Conservation (phyloP, 208 protist species). For the Acanthamoeba royreba region DNA sequence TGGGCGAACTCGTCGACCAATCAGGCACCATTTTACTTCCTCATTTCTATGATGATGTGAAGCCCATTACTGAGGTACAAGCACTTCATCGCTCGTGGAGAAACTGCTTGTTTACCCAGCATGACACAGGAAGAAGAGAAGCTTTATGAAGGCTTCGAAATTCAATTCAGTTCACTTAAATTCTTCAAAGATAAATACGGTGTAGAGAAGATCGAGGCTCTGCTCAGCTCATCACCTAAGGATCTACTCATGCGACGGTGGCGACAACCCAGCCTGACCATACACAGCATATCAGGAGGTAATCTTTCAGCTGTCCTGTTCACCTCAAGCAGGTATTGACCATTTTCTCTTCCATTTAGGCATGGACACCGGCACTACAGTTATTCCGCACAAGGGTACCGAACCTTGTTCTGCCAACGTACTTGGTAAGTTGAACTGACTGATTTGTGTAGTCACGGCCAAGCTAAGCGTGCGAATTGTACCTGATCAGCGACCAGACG, state of each 20-base stretch:
- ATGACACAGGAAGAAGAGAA: constrained; percentile 38
- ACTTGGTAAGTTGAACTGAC: too few species aligned
- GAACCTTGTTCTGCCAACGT: too few species aligned
- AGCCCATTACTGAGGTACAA: not conserved
- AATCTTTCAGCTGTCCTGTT: not conserved
- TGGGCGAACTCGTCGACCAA: constrained; percentile 39
- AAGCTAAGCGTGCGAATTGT: constrained; percentile 42
- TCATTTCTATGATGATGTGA: constrained; percentile 57
- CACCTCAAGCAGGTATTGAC: too few species aligned
- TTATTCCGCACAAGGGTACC: constrained; percentile 44
- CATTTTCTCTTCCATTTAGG: not conserved
- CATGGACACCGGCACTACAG: constrained; percentile 1
- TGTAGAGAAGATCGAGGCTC: not conserved
- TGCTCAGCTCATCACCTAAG: constrained; percentile 8
- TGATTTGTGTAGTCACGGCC: not conserved
- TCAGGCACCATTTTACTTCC: constrained; percentile 34
- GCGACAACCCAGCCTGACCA: constrained; percentile 43
- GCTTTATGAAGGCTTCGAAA: constrained; percentile 29
- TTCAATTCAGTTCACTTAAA: not conserved
- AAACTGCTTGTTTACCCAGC: too few species aligned
- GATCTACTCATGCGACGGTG: constrained; percentile 35
- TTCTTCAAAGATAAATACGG: not conserved
- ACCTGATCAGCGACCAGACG: constrained; percentile 13
- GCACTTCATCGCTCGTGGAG: too few species aligned
- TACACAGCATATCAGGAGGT: constrained; percentile 19